Conservation (phyloP, 202 grass and related monocot genomes). For the Hordeum pubiflorum region DNA sequence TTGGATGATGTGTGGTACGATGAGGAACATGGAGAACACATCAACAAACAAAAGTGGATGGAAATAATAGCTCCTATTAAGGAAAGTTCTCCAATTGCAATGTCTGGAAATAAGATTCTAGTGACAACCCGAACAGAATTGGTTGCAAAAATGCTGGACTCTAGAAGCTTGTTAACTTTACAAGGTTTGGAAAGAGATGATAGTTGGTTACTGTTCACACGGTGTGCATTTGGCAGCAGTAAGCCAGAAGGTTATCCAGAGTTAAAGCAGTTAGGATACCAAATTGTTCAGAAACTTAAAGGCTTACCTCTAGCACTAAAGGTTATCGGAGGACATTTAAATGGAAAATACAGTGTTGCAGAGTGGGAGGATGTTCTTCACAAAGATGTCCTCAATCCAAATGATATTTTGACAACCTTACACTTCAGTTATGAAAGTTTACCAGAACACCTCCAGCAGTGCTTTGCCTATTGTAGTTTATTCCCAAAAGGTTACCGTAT, state of each 20-base stretch:
- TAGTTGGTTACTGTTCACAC: background rate
- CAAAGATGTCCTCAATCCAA: background rate
- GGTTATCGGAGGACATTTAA: background rate
- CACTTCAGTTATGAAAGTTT: too few species aligned
- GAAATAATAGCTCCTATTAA: slow-evolving; percentile 9
- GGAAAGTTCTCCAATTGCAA: too few species aligned
- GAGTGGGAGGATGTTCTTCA: background rate
- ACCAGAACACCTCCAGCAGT: background rate
- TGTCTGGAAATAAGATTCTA: too few species aligned
- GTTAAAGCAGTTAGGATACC: background rate
- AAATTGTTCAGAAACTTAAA: slow-evolving; percentile 22
- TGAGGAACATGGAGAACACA: background rate
- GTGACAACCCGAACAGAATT: slow-evolving; percentile 21
- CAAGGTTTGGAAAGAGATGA: background rate
- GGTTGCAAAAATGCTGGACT: slow-evolving; percentile 19
- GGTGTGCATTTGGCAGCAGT: background rate
- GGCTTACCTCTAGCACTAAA: slow-evolving; percentile 17
- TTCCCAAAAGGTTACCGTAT: background rate
- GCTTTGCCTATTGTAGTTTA: too few species aligned
- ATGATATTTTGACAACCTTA: too few species aligned
- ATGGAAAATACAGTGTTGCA: too few species aligned
- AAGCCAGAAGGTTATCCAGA: background rate
- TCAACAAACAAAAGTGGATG: slow-evolving; percentile 9
- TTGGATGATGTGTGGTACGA: slow-evolving; percentile 36
- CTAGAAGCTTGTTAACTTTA: background rate